These are phyloP conservation scores for Citrus mangshanensis DNA, from an alignment of 345 rosid species.

Conservation along the genomic window DNA sequence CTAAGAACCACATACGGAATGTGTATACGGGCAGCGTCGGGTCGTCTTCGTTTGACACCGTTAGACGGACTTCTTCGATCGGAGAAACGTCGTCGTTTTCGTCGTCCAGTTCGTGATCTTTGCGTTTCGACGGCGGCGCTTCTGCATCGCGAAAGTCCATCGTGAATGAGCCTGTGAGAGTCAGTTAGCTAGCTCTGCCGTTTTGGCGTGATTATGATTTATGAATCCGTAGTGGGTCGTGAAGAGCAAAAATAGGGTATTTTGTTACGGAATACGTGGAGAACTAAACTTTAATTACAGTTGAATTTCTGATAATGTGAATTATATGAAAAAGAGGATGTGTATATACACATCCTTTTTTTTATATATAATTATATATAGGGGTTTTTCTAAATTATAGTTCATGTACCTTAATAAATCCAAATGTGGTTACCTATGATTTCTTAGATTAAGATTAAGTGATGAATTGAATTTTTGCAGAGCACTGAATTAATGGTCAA, in stretches of 20 bases:
- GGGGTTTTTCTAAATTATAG: too few species aligned
- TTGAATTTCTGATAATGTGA: too few species aligned
- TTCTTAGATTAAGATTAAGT: too few species aligned
- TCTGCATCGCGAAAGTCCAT: conserved; percentile 17
- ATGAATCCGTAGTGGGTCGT: not conserved
- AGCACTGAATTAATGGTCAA: too few species aligned
- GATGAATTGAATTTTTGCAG: too few species aligned
- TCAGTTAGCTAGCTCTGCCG: not conserved
- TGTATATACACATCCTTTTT: too few species aligned
- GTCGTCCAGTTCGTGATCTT: not conserved
- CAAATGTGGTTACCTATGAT: too few species aligned
- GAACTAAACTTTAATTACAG: too few species aligned
- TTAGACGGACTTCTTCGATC: conserved; percentile 56
- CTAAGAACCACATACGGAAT: conserved; percentile 63
- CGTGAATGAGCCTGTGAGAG: not conserved
- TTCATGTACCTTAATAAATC: too few species aligned
- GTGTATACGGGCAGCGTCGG: conserved; percentile 59
- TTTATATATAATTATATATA: too few species aligned
- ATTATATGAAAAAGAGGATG: too few species aligned
- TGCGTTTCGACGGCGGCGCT: not conserved
- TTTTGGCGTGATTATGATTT: not conserved
- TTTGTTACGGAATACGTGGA: not conserved
- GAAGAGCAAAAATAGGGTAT: not conserved
- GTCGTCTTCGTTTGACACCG: conserved; percentile 53
- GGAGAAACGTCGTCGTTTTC: conserved; percentile 44